Percentiles rank a stretch among this genome's conserved stretches.
Conservation (phyloP, 176 grass and related monocot species). For the Thinopyrum elongatum region DNA sequence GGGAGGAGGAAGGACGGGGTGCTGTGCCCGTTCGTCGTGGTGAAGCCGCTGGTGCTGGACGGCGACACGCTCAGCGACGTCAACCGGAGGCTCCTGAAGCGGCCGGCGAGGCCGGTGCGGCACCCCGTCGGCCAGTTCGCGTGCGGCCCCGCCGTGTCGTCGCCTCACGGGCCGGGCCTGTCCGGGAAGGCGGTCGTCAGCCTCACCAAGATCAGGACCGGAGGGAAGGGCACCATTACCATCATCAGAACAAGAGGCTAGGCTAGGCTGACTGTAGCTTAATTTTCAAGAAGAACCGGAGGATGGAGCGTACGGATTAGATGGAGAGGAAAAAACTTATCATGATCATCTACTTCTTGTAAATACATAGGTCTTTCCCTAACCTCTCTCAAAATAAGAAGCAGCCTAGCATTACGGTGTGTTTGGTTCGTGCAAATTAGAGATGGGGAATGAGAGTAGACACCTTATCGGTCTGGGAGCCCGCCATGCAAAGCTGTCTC, state of each 20-base stretch:
- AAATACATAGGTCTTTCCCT: neutral
- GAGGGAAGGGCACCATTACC: conserved; percentile 75
- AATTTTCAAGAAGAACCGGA: too few relatives aligned
- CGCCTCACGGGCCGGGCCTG: conserved; percentile 31
- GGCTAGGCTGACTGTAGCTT: too few relatives aligned
- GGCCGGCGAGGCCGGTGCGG: conserved; percentile 62
- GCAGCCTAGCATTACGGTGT: neutral
- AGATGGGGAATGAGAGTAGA: too few relatives aligned
- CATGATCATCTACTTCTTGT: neutral
- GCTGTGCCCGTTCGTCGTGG: conserved; percentile 65
- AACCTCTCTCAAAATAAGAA: neutral
- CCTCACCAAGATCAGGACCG: conserved; percentile 79
- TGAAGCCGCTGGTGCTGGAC: conserved; percentile 75
- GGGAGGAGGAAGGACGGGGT: conserved; percentile 37
- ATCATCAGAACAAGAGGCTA: conserved; percentile 86
- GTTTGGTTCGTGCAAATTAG: too few relatives aligned
- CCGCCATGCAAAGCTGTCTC: too few relatives aligned
- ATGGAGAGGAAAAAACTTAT: neutral
- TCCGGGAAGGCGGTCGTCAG: conserved; percentile 82
- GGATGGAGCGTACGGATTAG: neutral
- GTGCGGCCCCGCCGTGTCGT: conserved; percentile 42
- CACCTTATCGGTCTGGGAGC: too few relatives aligned
- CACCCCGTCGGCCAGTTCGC: conserved; percentile 81
- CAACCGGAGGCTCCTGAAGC: conserved; percentile 65
- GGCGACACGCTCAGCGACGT: conserved; percentile 73